phyloP scores from a whole-genome alignment of 495 filamentous ascomycete genomes.

The Apodospora peruviana region DNA sequence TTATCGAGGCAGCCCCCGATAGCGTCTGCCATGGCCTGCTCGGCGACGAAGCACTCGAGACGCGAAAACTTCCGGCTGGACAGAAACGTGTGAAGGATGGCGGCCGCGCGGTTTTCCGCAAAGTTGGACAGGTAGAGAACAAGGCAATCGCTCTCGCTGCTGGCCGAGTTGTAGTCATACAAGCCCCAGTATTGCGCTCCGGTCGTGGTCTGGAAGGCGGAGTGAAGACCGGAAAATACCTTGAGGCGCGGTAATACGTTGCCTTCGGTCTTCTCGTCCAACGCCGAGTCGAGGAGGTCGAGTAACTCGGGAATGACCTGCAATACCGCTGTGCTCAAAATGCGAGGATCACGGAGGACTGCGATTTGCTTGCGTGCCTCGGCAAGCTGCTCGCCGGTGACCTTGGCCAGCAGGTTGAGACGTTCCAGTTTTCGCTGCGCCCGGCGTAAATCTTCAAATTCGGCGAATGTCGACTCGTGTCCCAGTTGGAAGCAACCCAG shows the following conservation, averaged over 20 bases:
- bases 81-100: slow-evolving; percentile 53
- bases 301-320: background rate
- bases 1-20: slow-evolving; percentile 32
- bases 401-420: slow-evolving; percentile 41
- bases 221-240: slow-evolving; percentile 43
- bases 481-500: slow-evolving; percentile 56
- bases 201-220: slow-evolving; percentile 45
- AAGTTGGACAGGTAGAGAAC: slow-evolving; percentile 54
- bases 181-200: slow-evolving; percentile 53
- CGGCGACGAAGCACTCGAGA: slow-evolving; percentile 47
- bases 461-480: slow-evolving; percentile 33
- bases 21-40: slow-evolving; percentile 39
- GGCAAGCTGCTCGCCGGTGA: slow-evolving; percentile 28
- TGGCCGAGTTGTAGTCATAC: slow-evolving; percentile 40
- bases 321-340: background rate
- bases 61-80: slow-evolving; percentile 45
- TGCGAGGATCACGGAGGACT: background rate
- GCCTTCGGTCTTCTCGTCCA: background rate
- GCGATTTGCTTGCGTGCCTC: background rate
- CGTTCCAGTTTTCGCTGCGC: slow-evolving; percentile 43
- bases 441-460: slow-evolving; percentile 45
- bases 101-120: slow-evolving; percentile 41
- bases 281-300: background rate
- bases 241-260: slow-evolving; percentile 6
- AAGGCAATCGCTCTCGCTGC: slow-evolving; percentile 23